These are phyloP conservation scores for Lachnellula hyalina DNA, from an alignment of 2,329 filamentous ascomycete genomes.

Conservation along the genomic window DNA sequence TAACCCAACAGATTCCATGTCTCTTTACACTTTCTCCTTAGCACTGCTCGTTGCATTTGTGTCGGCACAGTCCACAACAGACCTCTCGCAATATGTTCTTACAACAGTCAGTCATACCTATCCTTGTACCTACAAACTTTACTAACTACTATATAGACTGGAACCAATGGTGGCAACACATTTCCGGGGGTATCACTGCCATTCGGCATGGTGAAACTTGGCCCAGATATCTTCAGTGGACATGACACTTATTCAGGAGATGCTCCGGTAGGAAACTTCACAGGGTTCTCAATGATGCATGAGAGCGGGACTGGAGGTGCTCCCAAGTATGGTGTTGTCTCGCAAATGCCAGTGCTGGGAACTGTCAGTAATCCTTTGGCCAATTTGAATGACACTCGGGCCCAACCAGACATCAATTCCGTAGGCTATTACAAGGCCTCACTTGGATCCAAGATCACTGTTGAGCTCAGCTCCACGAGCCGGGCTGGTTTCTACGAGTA, in stretches of 20 bases:
- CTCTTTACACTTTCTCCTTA: not conserved
- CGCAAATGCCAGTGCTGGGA: slow-evolving; percentile 51
- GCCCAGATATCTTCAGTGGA: slow-evolving; percentile 15
- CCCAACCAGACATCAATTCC: slow-evolving; percentile 42
- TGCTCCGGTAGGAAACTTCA: slow-evolving; percentile 44
- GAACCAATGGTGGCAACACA: slow-evolving; percentile 17
- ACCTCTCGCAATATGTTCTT: slow-evolving; percentile 21
- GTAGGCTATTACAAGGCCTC: slow-evolving; percentile 58
- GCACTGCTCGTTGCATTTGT: not conserved
- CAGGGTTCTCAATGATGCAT: slow-evolving; percentile 58
- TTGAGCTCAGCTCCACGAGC: slow-evolving; percentile 51
- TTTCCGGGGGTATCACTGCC: slow-evolving; percentile 18
- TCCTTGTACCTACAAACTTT: not conserved
- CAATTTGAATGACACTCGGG: slow-evolving; percentile 49
- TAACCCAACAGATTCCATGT: not conserved
- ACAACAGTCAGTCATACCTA: slow-evolving; percentile 9
- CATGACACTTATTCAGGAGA: slow-evolving; percentile 48
- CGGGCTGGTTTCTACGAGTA: slow-evolving; percentile 57
- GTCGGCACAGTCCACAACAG: slow-evolving; percentile 4
- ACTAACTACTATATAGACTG: slow-evolving; percentile 6
- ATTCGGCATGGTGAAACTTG: slow-evolving; percentile 21
- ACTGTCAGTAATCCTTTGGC: slow-evolving; percentile 47
- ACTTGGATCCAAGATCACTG: slow-evolving; percentile 48
- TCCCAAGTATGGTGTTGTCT: slow-evolving; percentile 62
- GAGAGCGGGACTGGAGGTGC: slow-evolving; percentile 63